Conservation (phyloP, 768 basidiomycete species). For the Rhizopogon salebrosus region DNA sequence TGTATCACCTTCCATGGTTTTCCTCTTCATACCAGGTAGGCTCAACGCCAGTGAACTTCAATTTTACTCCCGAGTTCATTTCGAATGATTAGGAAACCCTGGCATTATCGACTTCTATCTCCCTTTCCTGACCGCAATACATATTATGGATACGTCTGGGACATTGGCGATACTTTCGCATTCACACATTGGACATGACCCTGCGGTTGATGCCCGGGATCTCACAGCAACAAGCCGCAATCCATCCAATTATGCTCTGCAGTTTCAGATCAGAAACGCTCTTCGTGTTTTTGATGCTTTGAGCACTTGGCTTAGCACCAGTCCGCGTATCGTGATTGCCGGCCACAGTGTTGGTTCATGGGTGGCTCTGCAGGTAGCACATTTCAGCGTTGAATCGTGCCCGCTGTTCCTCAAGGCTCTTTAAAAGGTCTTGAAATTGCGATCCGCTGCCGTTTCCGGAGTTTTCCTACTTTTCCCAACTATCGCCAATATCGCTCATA, state of each 20-base stretch:
- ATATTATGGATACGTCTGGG: constrained; percentile 27
- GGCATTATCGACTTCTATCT: constrained; percentile 66
- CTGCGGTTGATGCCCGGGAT: constrained; percentile 18
- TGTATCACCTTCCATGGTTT: constrained; percentile 21
- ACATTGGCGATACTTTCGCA: constrained; percentile 53
- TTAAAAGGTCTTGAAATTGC: constrained; percentile 46
- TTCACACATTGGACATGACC: constrained; percentile 63
- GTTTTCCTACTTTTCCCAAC: constrained; percentile 70
- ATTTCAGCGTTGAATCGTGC: constrained; percentile 1
- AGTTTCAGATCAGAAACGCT: constrained; percentile 49
- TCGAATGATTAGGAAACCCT: constrained; percentile 36
- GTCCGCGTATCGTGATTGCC: constrained; percentile 39
- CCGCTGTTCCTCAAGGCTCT: background rate
- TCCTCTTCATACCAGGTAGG: constrained; percentile 49
- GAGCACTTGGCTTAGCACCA: constrained; percentile 22
- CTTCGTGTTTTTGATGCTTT: constrained; percentile 50
- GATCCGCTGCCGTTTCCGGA: constrained; percentile 31
- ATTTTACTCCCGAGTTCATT: background rate
- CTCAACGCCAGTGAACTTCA: background rate
- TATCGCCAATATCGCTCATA: constrained; percentile 53
- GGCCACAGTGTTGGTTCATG: constrained; percentile 76
- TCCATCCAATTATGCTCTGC: constrained; percentile 30
- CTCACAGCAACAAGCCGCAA: constrained; percentile 7
- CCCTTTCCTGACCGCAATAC: constrained; percentile 54
- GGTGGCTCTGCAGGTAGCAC: constrained; percentile 56